A percentile compares a stretch with the other conserved stretches of the same genome.
These are phyloP conservation scores for Salvia rosmarinus DNA, from an alignment of 257 asterid genomes.

Conservation along the genomic window DNA sequence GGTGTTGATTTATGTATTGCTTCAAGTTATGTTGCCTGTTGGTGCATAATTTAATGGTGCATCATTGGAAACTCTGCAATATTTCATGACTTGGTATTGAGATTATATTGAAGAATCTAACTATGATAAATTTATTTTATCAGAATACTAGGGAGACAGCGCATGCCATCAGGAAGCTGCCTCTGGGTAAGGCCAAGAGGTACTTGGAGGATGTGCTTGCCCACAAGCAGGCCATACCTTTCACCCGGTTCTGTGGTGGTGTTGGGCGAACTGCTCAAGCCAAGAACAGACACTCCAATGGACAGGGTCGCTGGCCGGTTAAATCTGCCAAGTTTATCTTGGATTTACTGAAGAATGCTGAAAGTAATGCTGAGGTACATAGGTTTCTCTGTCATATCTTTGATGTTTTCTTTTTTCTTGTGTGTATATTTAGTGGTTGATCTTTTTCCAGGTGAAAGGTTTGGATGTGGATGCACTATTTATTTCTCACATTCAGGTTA, in stretches of 20 bases:
- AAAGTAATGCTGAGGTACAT: slow-evolving; percentile 89
- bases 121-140: neutral
- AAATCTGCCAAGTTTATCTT: slow-evolving; percentile 74
- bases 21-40: too few relatives aligned
- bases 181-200: slow-evolving; percentile 79
- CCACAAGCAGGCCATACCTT: slow-evolving; percentile 90
- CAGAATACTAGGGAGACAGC: slow-evolving; percentile 95
- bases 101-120: neutral
- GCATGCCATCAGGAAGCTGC: slow-evolving; percentile 75
- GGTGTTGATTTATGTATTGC: too few relatives aligned
- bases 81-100: neutral
- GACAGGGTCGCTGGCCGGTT: slow-evolving; percentile 94
- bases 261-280: slow-evolving; percentile 94
- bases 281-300: slow-evolving; percentile 87
- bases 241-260: slow-evolving; percentile 82
- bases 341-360: slow-evolving; percentile 82
- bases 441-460: slow-evolving; percentile 58
- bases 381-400: neutral
- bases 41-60: too few relatives aligned
- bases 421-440: neutral
- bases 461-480: slow-evolving; percentile 75
- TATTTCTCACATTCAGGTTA: slow-evolving; percentile 76
- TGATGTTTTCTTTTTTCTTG: neutral
- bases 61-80: too few relatives aligned
- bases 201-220: slow-evolving; percentile 86